Conservation (phyloP, 1,284 basidiomycete species). For the Rhodotorula sp. region DNA sequence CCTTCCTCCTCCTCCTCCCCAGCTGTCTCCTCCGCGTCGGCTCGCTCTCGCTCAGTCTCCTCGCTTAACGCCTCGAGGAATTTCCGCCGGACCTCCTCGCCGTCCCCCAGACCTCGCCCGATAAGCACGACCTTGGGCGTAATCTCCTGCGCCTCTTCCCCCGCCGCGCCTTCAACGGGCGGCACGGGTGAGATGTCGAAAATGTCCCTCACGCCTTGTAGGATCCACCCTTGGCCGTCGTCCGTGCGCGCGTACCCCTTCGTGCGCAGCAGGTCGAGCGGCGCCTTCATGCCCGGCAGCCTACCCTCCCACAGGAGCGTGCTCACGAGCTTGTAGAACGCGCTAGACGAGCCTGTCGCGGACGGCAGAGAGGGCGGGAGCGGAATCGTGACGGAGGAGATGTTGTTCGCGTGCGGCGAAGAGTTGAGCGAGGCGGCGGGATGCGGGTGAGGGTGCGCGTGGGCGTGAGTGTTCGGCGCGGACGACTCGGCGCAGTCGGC, state of each 20-base stretch:
- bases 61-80: slow-evolving; percentile 10
- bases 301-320: slow-evolving; percentile 68
- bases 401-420: slow-evolving; percentile 47
- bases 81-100: slow-evolving; percentile 13
- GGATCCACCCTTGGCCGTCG: slow-evolving; percentile 58
- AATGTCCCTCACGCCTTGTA: slow-evolving; percentile 83
- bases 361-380: slow-evolving; percentile 55
- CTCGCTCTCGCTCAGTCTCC: not conserved
- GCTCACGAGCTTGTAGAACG: slow-evolving; percentile 19
- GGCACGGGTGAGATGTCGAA: slow-evolving; percentile 67
- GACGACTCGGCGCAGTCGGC: slow-evolving; percentile 48
- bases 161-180: slow-evolving; percentile 45
- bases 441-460: slow-evolving; percentile 48
- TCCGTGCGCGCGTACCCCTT: slow-evolving; percentile 67
- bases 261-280: slow-evolving; percentile 70
- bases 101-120: slow-evolving; percentile 67
- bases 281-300: slow-evolving; percentile 22
- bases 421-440: slow-evolving; percentile 39
- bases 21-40: not conserved
- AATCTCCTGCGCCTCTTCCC: slow-evolving; percentile 45
- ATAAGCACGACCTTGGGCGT: slow-evolving; percentile 75
- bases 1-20: not conserved
- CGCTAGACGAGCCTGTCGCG: not conserved
- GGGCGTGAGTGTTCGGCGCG: slow-evolving; percentile 47
- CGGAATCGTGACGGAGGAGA: slow-evolving; percentile 68